Evolutionary conservation across 2,329 filamentous ascomycete species (phyloP).

Genomic region (Cladosporium sp.): DNA sequence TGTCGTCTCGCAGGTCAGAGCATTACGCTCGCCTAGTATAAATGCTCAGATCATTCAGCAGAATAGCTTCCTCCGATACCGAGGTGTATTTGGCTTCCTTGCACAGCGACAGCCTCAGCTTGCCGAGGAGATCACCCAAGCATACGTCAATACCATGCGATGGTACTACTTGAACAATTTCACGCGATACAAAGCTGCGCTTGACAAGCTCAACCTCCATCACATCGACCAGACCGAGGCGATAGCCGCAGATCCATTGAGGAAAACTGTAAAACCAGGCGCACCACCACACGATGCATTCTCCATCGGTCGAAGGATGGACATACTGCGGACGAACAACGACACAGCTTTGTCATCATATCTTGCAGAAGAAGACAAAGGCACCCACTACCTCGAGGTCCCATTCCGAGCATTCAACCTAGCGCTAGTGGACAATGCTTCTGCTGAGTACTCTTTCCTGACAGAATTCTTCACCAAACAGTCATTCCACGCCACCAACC

Average conservation of each 20-base stretch:
- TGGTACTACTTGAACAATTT: constrained; percentile 98
- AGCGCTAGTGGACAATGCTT: constrained; percentile 87
- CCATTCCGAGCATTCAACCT: constrained; percentile 94
- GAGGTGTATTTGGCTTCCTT: constrained; percentile 81
- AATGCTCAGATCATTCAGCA: constrained; percentile 97
- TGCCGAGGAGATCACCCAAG: constrained; percentile 82
- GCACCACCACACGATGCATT: constrained; percentile 72
- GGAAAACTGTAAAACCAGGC: constrained; percentile 30
- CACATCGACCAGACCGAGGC: constrained; percentile 77
- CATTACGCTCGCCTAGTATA: constrained; percentile 87
- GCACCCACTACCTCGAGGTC: constrained; percentile 80
- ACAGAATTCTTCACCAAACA: constrained; percentile 82
- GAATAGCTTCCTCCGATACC: constrained; percentile 82
- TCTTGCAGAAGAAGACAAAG: constrained; percentile 83
- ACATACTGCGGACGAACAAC: constrained; percentile 70
- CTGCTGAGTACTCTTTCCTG: constrained; percentile 90
- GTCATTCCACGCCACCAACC: constrained; percentile 71
- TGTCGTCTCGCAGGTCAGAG: constrained; percentile 89
- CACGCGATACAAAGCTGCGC: constrained; percentile 74
- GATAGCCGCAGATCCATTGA: constrained; percentile 61
- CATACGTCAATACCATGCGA: constrained; percentile 96
- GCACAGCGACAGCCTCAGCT: constrained; percentile 76
- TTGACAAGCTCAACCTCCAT: constrained; percentile 82
- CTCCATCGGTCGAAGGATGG: constrained; percentile 78
- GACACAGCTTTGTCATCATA: constrained; percentile 79